Evolutionary conservation across 2,329 filamentous ascomycete genomes (phyloP), one percentile per base, ranked within the genome.

Genomic region (Neofusicoccum umdonicola): DNA sequence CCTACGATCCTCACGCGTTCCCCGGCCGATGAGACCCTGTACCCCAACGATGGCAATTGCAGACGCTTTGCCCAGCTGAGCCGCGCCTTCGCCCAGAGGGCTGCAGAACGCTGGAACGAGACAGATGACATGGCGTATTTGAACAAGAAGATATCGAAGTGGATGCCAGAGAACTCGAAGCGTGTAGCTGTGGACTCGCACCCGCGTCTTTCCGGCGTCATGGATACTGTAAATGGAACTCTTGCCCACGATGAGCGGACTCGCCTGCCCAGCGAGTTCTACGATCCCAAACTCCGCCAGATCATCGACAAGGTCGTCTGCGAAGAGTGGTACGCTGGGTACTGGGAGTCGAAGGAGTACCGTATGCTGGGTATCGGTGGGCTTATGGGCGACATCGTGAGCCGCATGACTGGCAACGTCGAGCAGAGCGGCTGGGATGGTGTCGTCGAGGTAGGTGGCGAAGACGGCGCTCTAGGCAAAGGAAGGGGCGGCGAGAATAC

Each of bases 241-340:
- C 82, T 90, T 12, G 94, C 93, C 2, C 95, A 98, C 74, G 92
- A 91, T 0, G 86, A 90, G 0, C 85, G 85, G 11, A 97, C 93
- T 0, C 87, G 84, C 51, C 84, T 98, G 2, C 95, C 95, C 0
- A 82, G 84, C 9, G 90, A 93, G 67, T 98, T 99, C 77, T 98
- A 98, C 77, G 92, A 97, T 72, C 74, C 83, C 17, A 89, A 88
- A 72, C 87, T 85, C 3, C 84, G 87, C 57, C 82, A 83, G 3
- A 90, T 93, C 66, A 86, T 95, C 65, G 87, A 90, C 65, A 82
- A 83, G 41, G 87, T 97, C 65, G 87, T 85, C 34, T 88, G 93
- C 0, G 93, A 99, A 71, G 95, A 98, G 79, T 98, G 95, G 95
- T 98, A 90, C 76, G 81, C 86, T 19, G 94, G 95, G 2, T 98